Evolutionary conservation across 2,329 filamentous ascomycete species (phyloP).

Genomic region (Fusarium albidum): DNA sequence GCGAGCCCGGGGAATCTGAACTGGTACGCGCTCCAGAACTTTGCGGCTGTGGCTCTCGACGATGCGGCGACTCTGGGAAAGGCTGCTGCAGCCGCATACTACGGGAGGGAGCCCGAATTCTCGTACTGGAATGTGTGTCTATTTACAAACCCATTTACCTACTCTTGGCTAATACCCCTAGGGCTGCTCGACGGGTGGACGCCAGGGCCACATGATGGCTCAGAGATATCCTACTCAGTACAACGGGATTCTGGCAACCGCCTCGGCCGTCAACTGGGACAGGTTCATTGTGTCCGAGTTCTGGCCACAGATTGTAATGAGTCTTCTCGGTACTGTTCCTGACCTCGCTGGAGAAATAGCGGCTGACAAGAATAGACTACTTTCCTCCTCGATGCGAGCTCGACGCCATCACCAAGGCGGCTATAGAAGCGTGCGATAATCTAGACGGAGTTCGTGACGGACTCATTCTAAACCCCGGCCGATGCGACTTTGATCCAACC

Average conservation of each 20-base stretch:
- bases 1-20: slow-evolving; percentile 34
- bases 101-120: slow-evolving; percentile 46
- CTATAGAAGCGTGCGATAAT: slow-evolving; percentile 44
- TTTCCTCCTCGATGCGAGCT: slow-evolving; percentile 48
- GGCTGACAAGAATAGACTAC: not conserved
- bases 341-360: not conserved
- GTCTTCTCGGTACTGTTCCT: not conserved
- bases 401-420: slow-evolving; percentile 42
- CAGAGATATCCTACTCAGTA: slow-evolving; percentile 62
- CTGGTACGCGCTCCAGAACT: slow-evolving; percentile 37
- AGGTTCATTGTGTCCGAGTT: slow-evolving; percentile 20
- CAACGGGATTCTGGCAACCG: slow-evolving; percentile 60
- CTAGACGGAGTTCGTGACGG: slow-evolving; percentile 37
- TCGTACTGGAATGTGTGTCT: slow-evolving; percentile 54
- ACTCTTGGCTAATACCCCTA: not conserved
- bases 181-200: slow-evolving; percentile 62
- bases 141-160: no score
- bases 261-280: slow-evolving; percentile 53
- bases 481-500: slow-evolving; percentile 34
- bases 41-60: slow-evolving; percentile 37
- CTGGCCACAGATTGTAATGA: slow-evolving; percentile 39
- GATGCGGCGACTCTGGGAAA: slow-evolving; percentile 53
- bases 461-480: slow-evolving; percentile 26
- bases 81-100: slow-evolving; percentile 50
- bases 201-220: slow-evolving; percentile 62